phyloP scores from a whole-genome alignment of 768 basidiomycete genomes.

The Pleurotus platypus region DNA sequence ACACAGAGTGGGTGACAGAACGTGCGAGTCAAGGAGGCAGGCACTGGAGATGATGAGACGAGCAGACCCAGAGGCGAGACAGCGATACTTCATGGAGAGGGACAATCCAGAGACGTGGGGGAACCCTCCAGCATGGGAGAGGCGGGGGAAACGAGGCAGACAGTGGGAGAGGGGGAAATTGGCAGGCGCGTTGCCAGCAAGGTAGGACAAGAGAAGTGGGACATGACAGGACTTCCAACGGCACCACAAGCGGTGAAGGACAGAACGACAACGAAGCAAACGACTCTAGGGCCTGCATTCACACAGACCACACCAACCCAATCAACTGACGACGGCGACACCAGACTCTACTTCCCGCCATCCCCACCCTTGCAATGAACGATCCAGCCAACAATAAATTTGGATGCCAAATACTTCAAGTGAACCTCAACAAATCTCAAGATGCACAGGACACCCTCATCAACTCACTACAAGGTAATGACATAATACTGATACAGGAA shows the following conservation, averaged over 20 bases:
- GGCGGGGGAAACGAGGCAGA: background rate
- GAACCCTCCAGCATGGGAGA: background rate
- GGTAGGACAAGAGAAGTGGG: background rate
- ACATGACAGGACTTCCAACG: background rate
- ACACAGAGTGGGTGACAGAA: slow-evolving; percentile 23
- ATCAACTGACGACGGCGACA: no score
- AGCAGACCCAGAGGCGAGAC: slow-evolving; percentile 13
- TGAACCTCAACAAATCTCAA: no score
- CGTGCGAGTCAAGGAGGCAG: slow-evolving; percentile 16
- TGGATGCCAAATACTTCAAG: background rate
- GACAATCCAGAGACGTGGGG: slow-evolving; percentile 7
- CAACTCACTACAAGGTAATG: background rate
- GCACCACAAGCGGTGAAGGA: background rate
- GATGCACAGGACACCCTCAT: no score
- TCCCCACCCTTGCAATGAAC: background rate
- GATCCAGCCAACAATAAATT: background rate
- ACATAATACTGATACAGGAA: slow-evolving; percentile 27
- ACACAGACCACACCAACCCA: background rate
- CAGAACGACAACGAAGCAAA: background rate
- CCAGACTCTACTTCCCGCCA: no score
- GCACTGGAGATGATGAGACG: slow-evolving; percentile 8
- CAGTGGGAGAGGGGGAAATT: background rate
- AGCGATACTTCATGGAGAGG: slow-evolving; percentile 12
- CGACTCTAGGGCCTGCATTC: background rate
- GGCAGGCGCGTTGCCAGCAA: background rate